Evolutionary conservation across 352 stramenopile genomes (phyloP).

Genomic region (Phytophthora megakarya): DNA sequence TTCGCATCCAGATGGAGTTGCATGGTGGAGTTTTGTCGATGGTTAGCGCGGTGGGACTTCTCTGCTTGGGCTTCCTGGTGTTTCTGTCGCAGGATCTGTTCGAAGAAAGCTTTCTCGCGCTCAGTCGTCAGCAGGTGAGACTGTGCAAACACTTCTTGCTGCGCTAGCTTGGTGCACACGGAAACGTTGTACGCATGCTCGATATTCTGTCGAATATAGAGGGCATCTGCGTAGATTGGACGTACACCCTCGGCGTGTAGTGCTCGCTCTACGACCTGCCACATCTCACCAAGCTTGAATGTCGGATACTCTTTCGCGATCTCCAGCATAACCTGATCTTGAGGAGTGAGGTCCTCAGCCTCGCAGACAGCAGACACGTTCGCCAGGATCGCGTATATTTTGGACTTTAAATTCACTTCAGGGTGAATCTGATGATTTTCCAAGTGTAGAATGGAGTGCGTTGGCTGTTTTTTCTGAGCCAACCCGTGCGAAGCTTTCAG

Average conservation of each 20-base stretch:
- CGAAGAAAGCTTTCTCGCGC: slow-evolving; percentile 53
- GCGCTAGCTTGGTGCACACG: slow-evolving; percentile 63
- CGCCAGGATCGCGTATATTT: slow-evolving; percentile 68
- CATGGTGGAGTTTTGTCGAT: slow-evolving; percentile 73
- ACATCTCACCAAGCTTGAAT: slow-evolving; percentile 73
- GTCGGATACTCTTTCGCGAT: slow-evolving; percentile 75
- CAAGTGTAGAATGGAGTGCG: slow-evolving; percentile 39
- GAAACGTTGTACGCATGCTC: slow-evolving; percentile 76
- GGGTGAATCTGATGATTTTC: slow-evolving; percentile 42
- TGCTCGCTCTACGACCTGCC: slow-evolving; percentile 69
- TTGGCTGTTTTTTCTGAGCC: slow-evolving; percentile 16
- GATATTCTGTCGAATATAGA: slow-evolving; percentile 76
- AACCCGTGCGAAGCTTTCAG: slow-evolving; percentile 56
- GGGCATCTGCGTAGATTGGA: slow-evolving; percentile 74
- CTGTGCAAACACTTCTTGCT: slow-evolving; percentile 52
- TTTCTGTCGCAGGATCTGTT: slow-evolving; percentile 65
- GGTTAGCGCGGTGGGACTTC: slow-evolving; percentile 55
- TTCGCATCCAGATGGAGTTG: slow-evolving; percentile 78
- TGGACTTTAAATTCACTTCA: slow-evolving; percentile 70
- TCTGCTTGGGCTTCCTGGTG: slow-evolving; percentile 70
- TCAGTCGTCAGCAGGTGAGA: slow-evolving; percentile 19
- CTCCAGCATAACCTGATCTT: slow-evolving; percentile 73
- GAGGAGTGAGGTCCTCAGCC: slow-evolving; percentile 36
- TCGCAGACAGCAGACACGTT: slow-evolving; percentile 64
- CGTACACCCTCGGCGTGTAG: slow-evolving; percentile 67